Base-by-base conservation (phyloP, 768 basidiomycete species). In the Myochromella boudieri region DNA sequence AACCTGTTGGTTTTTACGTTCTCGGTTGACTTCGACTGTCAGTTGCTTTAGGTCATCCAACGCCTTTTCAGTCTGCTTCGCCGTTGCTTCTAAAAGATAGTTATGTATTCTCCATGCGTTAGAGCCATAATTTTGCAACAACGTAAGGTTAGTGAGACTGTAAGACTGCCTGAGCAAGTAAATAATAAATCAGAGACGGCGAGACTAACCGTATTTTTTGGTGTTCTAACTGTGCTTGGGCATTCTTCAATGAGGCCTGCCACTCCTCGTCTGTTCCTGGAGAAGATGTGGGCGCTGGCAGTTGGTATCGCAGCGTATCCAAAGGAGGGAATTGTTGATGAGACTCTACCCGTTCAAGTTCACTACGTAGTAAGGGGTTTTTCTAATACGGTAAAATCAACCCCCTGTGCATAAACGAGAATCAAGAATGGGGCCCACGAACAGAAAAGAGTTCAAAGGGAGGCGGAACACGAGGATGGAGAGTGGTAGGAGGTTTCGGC, bases 71-170 rank as follows among this genome's bases (percentile, higher is more conserved):
- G 81, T 70, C 48, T 82, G 78, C 57, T 84, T 85, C 6, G 85
- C 82, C 26, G 85, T 81, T 20, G 82, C 76, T 63, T 95, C 92
- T 18, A 94, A 69, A 25, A 89, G 74, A 59, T 92, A 93, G 65
- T 97, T 98, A 61, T 91, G 84, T 65, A 94, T 83, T 51, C 88
- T 81, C 88, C 91, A 95, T 10, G 89, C 87, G 70, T 98, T 97
- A 14, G 85, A 70, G 3, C 90, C 95, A 59, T 95, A 94, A 26
- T 82, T 85, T 61, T 93, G 85, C 26, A 95, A 68, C 24, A 98
- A 70, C 3, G 84, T 78, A 42, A 91, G 68, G 69, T 97, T 97
- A 17, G 84, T 85, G 55, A 88, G 83, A 53, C 95, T 95, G 27
- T 53, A 21, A 45, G 11, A 40, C 48, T 32, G 44, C 45, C 28